A percentile compares a stretch with the other conserved stretches of the same genome.
These are phyloP conservation scores for Leersia perrieri DNA, from an alignment of 176 grass and related monocot species.

Conservation along the genomic window DNA sequence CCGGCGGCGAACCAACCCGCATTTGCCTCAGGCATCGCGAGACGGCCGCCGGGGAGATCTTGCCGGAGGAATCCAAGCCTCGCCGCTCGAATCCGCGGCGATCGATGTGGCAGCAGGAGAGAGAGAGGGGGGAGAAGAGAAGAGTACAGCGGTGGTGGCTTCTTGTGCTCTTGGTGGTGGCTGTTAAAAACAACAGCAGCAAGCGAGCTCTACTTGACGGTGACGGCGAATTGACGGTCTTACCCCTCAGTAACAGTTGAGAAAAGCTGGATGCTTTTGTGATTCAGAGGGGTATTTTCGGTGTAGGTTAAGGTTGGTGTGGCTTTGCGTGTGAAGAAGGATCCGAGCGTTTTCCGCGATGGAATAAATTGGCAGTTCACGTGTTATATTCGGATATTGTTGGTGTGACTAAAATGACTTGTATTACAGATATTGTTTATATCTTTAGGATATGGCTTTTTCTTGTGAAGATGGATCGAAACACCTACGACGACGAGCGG, in stretches of 20 bases:
- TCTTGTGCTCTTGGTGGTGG: no score
- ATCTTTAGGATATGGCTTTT: no score
- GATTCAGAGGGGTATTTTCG: not conserved
- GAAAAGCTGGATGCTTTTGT: not conserved
- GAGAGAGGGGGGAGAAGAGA: not conserved
- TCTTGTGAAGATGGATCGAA: no score
- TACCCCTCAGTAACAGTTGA: not conserved
- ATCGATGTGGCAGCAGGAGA: not conserved
- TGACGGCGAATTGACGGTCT: constrained; percentile 1
- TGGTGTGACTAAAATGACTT: not conserved
- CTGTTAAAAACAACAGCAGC: constrained; percentile 11
- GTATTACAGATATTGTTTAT: no score
- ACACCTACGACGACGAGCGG: no score
- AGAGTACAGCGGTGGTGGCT: not conserved
- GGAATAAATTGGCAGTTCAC: not conserved
- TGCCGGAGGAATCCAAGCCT: not conserved
- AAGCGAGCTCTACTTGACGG: not conserved
- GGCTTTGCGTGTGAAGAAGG: constrained; percentile 9
- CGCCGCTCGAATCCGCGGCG: constrained; percentile 5
- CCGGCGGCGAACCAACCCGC: constrained; percentile 18
- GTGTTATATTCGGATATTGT: not conserved
- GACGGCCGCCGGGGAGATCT: not conserved
- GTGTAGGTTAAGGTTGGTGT: no score
- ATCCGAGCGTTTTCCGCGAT: not conserved
- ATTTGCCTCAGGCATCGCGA: constrained; percentile 50